These are phyloP conservation scores for Annulohypoxylon truncatum DNA, from an alignment of 2,329 filamentous ascomycete genomes.

Conservation along the genomic window DNA sequence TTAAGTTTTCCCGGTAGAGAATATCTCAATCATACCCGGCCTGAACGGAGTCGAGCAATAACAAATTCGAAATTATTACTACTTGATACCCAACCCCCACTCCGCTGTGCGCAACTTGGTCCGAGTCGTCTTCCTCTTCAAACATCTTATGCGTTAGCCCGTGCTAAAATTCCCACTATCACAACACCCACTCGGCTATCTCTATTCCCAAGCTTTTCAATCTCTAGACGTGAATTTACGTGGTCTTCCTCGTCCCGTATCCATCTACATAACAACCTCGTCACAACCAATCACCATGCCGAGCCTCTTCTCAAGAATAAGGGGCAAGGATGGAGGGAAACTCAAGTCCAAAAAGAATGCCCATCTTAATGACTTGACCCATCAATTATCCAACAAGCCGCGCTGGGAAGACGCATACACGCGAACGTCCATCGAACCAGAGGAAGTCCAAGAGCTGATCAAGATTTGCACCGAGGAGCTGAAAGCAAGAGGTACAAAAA, in stretches of 20 bases:
- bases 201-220: constrained; percentile 14
- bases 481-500: constrained; percentile 86
- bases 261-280: constrained; percentile 26
- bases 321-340: constrained; percentile 77
- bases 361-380: constrained; percentile 61
- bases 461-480: constrained; percentile 88
- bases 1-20: constrained; percentile 29
- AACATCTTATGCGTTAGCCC: constrained; percentile 39
- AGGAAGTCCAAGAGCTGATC: constrained; percentile 90
- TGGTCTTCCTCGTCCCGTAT: constrained; percentile 14
- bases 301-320: constrained; percentile 72
- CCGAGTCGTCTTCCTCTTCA: constrained; percentile 28
- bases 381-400: constrained; percentile 73
- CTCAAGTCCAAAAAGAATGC: constrained; percentile 73
- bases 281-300: constrained; percentile 59
- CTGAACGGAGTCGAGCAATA: constrained; percentile 43
- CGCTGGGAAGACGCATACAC: constrained; percentile 90
- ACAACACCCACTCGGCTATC: constrained; percentile 31
- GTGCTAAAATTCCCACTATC: constrained; percentile 26
- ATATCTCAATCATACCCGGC: constrained; percentile 34
- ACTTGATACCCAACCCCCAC: constrained; percentile 47
- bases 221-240: constrained; percentile 28
- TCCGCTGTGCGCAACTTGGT: constrained; percentile 39
- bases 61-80: constrained; percentile 43
- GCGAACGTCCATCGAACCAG: constrained; percentile 82